phyloP scores from a whole-genome alignment of 2,329 filamentous ascomycete species.

The Cytospora mali region DNA sequence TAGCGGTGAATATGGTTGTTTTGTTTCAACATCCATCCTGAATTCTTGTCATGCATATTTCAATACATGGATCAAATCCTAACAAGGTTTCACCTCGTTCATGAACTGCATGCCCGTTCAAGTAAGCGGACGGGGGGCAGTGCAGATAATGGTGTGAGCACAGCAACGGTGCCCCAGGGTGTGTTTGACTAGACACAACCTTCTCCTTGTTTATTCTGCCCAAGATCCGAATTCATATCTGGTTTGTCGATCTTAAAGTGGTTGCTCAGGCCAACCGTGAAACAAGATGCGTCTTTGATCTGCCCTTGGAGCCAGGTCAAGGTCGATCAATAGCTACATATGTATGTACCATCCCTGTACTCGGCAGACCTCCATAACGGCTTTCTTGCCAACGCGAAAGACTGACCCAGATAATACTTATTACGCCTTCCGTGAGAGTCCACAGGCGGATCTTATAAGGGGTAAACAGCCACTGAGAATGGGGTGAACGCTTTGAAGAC shows the following conservation, averaged over 20 bases:
- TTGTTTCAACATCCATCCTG: too few relatives aligned
- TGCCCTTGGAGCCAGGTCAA: neutral
- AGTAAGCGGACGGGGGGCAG: neutral
- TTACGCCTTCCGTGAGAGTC: neutral
- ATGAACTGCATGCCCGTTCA: neutral
- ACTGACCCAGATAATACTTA: neutral
- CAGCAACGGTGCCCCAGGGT: too few relatives aligned
- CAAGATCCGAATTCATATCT: too few relatives aligned
- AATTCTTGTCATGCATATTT: too few relatives aligned
- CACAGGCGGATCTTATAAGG: neutral
- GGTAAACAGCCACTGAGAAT: neutral
- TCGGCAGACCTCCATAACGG: neutral
- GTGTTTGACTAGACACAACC: too few relatives aligned
- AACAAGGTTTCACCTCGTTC: neutral
- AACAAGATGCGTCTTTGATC: too few relatives aligned
- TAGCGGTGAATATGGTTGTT: too few relatives aligned
- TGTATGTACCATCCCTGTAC: neutral
- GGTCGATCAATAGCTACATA: too few relatives aligned
- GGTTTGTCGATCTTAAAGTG: neutral
- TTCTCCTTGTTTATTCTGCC: neutral
- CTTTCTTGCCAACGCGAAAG: neutral
- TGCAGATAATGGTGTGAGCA: neutral
- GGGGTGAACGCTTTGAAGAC: neutral
- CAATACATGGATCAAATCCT: neutral
- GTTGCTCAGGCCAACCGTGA: neutral